Evolutionary conservation across 2,329 filamentous ascomycete genomes (phyloP), one percentile per base, ranked within the genome.

Genomic region (Nigrograna mackinnonii): DNA sequence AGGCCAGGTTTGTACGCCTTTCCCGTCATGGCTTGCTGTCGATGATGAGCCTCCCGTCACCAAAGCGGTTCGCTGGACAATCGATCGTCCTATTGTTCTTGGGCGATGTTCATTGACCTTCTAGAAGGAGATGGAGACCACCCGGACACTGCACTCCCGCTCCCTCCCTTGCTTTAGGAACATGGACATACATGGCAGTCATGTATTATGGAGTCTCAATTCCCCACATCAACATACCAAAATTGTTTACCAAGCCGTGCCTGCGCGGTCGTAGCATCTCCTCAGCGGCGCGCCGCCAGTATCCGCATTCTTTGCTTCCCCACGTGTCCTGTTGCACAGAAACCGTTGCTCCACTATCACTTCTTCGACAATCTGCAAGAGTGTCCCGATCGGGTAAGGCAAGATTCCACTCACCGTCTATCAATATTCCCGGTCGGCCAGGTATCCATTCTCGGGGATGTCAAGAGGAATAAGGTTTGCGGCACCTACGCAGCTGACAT

Each of bases 301-400:
- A 19, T 22, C 37, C 36, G 39, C 42, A 42, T 46, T 45, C 48
- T 43, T 42, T 35, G 37, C 21, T 45, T 38, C 43, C 50, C 49
- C 59, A 57, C 54, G 53, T 60, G 54, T 44, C 40, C 39, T 45
- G 54, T 60, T 14, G 50, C 41, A 57, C 52, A 39, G 43, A 38
- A 54, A 46, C 52, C 41, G 52, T 47, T 44, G 39, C 33, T 41
- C 43, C 41, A 34, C 47, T 16, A 39, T 18, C n/a, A n/a, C n/a
- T n/a, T n/a, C 35, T 46, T 31, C 22, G 12, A 20, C 28, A 34
- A 47, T 26, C 53, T 64, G 59, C 59, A 61, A 32, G 18, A 30
- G 31, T 16, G 37, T 46, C 50, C 37, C 4, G 38, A 56, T 51
- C 6, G 13, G 52, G 55, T 30, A 58, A 48, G 39, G 46, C 33